Evolutionary conservation across 179 eudicot species (phyloP), one percentile per base, ranked within the genome.

Genomic region (Amaranthus tricolor): DNA sequence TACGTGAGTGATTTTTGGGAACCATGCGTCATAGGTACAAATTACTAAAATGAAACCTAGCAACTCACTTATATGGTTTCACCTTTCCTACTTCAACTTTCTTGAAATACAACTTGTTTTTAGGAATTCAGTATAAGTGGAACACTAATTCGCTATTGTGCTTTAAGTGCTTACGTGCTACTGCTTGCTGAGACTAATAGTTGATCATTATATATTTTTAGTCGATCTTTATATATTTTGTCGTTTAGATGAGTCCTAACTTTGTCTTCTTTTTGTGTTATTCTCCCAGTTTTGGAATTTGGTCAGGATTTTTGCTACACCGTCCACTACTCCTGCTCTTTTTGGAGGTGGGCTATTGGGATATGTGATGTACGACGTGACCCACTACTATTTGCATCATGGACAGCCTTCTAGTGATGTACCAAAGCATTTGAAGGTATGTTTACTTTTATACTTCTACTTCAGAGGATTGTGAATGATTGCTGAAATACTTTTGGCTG

Each of bases 301-400:
- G 78, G 82, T 92, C 16, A 85, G 83, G 68, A 79, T 86, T 3
- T 21, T 89, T 16, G 76, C 96, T 0, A 87, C 93, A 49, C 93
- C 91, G 50, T 78, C 97, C 45, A 84, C 84, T 49, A 75, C 97
- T 65, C 98, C 98, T 62, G 97, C 92, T 56, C 72, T 92, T 65
- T 89, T 88, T 76, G 98, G 91, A 74, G 98, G 98, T 44, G 89
- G 87, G 64, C 79, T 94, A 73, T 73, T 94, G 66, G 98, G 98
- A 59, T 94, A 94, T 79, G 97, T 94, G 67, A 86, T 91, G 83
- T 94, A 94, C 62, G 98, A 94, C 51, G 88, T 91, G 55, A 94
- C 98, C 73, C 98, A 94, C 82, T 94, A 91, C 82, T 94, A 91
- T 77, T 76, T 94, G 81, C 98, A 91, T 81, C 97, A 91, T 74